A percentile compares a stretch with the other conserved stretches of the same genome.
Conservation (phyloP, 164 flowering plant genomes). For the Stephania cephalantha region DNA sequence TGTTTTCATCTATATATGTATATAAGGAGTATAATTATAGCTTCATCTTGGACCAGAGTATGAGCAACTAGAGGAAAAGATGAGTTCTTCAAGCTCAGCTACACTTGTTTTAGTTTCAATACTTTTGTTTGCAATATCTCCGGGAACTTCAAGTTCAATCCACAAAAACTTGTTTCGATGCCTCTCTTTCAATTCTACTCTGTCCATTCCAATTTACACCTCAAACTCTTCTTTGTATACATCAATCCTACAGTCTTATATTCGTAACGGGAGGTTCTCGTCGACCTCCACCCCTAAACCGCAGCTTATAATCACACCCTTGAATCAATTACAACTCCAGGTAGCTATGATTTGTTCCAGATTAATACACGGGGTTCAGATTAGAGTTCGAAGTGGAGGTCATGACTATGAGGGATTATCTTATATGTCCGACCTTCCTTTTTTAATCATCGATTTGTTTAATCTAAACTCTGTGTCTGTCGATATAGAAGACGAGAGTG, state of each 20-base stretch:
- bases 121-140: not conserved
- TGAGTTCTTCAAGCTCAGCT: not conserved
- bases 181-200: not conserved
- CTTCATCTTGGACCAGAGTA: not conserved
- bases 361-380: not conserved
- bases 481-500: not conserved
- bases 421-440: slow-evolving; percentile 1
- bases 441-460: slow-evolving; percentile 3
- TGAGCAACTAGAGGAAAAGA: not conserved
- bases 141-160: not conserved
- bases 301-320: slow-evolving; percentile 4
- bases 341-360: slow-evolving; percentile 1
- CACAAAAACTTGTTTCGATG: not conserved
- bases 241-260: not conserved
- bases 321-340: slow-evolving; percentile 5
- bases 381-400: slow-evolving; percentile 1
- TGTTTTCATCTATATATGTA: not conserved
- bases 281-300: slow-evolving; percentile 3
- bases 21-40: not conserved
- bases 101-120: not conserved
- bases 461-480: slow-evolving; percentile 1
- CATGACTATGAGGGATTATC: slow-evolving; percentile 8
- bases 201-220: slow-evolving; percentile 1
- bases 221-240: not conserved
- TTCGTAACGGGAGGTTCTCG: not conserved